Conservation (phyloP, 73 alveolate genomes). For the Paramecium pentaurelia region DNA sequence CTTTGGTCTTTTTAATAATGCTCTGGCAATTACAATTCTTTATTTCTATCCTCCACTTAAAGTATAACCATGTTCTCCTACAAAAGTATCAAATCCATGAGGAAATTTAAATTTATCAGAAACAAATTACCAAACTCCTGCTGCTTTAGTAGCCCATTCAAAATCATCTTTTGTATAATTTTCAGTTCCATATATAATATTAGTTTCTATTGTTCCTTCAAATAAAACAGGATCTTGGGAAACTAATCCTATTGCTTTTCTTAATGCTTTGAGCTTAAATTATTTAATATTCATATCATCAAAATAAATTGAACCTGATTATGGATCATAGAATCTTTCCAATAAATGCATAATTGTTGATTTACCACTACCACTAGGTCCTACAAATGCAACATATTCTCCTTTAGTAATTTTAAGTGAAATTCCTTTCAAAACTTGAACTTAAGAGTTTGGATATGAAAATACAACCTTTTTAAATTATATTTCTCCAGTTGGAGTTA, state of each 20-base stretch:
- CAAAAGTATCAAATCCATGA: conserved; percentile 58
- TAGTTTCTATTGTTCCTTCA: conserved; percentile 76
- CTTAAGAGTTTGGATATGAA: conserved; percentile 69
- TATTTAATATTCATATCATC: conserved; percentile 76
- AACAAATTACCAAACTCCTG: conserved; percentile 59
- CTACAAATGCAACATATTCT: conserved; percentile 84
- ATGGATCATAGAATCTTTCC: conserved; percentile 78
- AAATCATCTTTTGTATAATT: conserved; percentile 39
- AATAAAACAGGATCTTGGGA: conserved; percentile 86
- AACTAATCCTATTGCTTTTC: conserved; percentile 81
- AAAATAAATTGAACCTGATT: conserved; percentile 76
- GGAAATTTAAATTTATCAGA: conserved; percentile 54
- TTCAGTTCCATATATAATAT: conserved; percentile 71
- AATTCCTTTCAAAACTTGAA: conserved; percentile 64
- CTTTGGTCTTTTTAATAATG: conserved; percentile 63
- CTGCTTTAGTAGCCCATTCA: conserved; percentile 53
- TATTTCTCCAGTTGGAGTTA: conserved; percentile 64
- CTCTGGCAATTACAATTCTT: conserved; percentile 72
- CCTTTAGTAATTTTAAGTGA: conserved; percentile 66
- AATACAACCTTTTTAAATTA: conserved; percentile 70
- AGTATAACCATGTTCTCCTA: conserved; percentile 68
- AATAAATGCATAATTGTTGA: conserved; percentile 70
- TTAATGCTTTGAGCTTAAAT: conserved; percentile 63
- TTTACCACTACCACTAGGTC: conserved; percentile 92
- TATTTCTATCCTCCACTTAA: conserved; percentile 61